These are phyloP conservation scores for Talaromyces verruculosus DNA, from an alignment of 2,329 filamentous ascomycete species.

Conservation along the genomic window DNA sequence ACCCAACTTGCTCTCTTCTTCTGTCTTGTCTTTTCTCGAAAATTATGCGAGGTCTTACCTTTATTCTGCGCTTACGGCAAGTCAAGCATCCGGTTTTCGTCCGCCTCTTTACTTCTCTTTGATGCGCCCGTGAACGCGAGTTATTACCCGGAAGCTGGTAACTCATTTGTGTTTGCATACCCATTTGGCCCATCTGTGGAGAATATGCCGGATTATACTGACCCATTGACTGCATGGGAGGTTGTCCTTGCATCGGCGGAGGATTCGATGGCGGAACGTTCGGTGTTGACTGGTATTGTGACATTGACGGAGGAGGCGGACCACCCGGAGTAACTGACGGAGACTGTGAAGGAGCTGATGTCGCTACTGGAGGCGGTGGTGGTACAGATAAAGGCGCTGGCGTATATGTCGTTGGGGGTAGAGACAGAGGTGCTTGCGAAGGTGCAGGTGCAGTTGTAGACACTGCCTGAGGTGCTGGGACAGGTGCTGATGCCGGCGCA, in stretches of 20 bases:
- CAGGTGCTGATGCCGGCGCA: not conserved
- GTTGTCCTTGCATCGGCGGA: slow-evolving; percentile 29
- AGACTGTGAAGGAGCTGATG: slow-evolving; percentile 29
- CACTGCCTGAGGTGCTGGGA: slow-evolving; percentile 4
- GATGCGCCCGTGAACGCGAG: slow-evolving; percentile 58
- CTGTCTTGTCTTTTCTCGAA: not conserved
- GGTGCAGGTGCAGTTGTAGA: slow-evolving; percentile 34
- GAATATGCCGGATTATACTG: slow-evolving; percentile 54
- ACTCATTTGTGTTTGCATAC: slow-evolving; percentile 51
- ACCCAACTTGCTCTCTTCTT: not conserved
- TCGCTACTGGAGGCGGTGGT: slow-evolving; percentile 22
- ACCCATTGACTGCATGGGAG: slow-evolving; percentile 53
- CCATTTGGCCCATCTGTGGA: slow-evolving; percentile 33
- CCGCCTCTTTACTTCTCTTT: slow-evolving; percentile 72
- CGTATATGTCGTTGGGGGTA: slow-evolving; percentile 20
- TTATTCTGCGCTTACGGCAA: slow-evolving; percentile 67
- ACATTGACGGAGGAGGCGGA: slow-evolving; percentile 34
- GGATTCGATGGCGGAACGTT: slow-evolving; percentile 16
- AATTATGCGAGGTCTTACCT: slow-evolving; percentile 54
- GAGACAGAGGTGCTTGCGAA: slow-evolving; percentile 6
- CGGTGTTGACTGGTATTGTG: slow-evolving; percentile 30
- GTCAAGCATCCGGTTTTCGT: slow-evolving; percentile 72
- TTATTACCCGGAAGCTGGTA: slow-evolving; percentile 49
- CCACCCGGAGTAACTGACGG: slow-evolving; percentile 27
- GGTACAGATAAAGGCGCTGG: slow-evolving; percentile 36